Evolutionary conservation across 495 filamentous ascomycete genomes (phyloP), one percentile per base, ranked within the genome.

Genomic region (Talaromyces ruber): DNA sequence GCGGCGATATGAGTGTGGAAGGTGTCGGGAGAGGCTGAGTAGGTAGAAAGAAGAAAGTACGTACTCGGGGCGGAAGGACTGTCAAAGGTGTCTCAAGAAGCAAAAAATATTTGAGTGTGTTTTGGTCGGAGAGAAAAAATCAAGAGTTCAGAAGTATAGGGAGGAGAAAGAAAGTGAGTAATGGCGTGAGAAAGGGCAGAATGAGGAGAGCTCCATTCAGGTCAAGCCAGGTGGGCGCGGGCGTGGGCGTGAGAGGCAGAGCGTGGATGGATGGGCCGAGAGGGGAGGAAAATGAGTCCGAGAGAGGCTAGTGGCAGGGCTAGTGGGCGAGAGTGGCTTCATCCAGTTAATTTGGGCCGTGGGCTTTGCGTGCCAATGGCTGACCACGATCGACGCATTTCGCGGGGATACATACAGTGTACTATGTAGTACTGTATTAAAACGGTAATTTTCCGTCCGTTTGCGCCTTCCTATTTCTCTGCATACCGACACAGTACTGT

Each of bases 121-220:
- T n/a, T n/a, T n/a, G n/a, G n/a, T n/a, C n/a, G 21, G 2, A 53
- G 18, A 53, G 9, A 24, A 25, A 26, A 53, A 53, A 25, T 28
- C 12, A 22, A 29, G 34, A 59, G 26, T 56, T 14, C 63, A 62
- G 60, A 54, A 59, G 26, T 54, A 62, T 62, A 52, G 39, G 60
- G 47, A 34, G 8, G 7, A 24, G 24, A 65, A 47, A 63, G 28
- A 34, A 39, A 47, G 59, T 47, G 25, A 56, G 50, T 37, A 37
- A 64, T 52, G 58, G 63, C 28, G 45, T 43, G 62, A 60, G 57
- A 61, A 47, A 64, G 45, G 21, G 39, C 59, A 62, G 62, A 18
- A 60, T 26, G 47, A 29, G 21, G 25, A 45, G 43, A 55, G 63
- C 21, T 52, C n/a, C 22, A 24, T 50, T 37, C 11, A 24, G 45